Base-by-base conservation (phyloP, 2,329 filamentous ascomycete species). In the Xylaria sp. region DNA sequence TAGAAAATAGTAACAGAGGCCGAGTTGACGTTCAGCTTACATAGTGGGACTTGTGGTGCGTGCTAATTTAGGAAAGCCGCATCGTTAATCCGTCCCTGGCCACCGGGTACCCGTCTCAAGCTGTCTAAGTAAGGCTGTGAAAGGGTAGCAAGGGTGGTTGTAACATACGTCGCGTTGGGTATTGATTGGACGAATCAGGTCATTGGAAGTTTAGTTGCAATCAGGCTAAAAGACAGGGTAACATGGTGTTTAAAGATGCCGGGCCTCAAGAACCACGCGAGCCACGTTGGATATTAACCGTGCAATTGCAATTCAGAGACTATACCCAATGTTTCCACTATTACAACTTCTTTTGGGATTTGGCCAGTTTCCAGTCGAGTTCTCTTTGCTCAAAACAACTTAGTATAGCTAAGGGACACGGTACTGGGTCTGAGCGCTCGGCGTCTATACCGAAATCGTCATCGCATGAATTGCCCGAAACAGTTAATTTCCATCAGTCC, bases 161-260 rank as follows among this genome's bases (percentile, higher is more conserved):
- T 54, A 60, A 60, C 63, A 54, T 36, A 59, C 48, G 54, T 15
- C 38, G 26, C 31, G 59, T 33, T 49, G 17, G 48, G 26, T 59
- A 63, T 60, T 67, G 48, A 63, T 66, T 66, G 63, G 64, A 10
- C 20, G 59, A 59, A 17, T n/a, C 2, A 60, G 48, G 40, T 42
- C 63, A 44, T 60, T 51, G 51, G 49, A 36, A 42, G 13, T 26
- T 15, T 40, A 53, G 20, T 59, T 63, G 7, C 20, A 69, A 57
- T 69, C 64, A 69, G 67, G 59, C 67, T 69, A 60, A 69, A 69
- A 51, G 44, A 9, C 54, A 15, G 57, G 26, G 57, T 66, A 54
- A 66, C 66, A 61, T 62, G 33, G 57, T 31, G 51, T 46, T 44
- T 28, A 36, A 38, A 38, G 28, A 33, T 38, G 20, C 13, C 54